Evolutionary conservation across 495 filamentous ascomycete species (phyloP).

Genomic region (Neurospora tetraspora): DNA sequence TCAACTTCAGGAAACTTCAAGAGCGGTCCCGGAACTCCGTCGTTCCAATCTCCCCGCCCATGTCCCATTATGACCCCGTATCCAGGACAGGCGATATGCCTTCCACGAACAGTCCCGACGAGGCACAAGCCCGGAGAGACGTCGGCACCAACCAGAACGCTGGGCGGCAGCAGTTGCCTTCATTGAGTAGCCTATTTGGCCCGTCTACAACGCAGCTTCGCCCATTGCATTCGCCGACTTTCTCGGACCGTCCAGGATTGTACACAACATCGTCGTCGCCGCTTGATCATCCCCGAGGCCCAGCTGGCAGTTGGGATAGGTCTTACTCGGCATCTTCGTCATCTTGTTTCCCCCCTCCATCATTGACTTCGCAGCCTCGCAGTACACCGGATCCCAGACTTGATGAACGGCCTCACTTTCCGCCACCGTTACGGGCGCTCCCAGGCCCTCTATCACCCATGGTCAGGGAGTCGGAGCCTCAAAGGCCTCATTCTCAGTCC

Average conservation of each 20-base stretch:
- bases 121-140: conserved; percentile 25
- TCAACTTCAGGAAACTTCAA: conserved; percentile 27
- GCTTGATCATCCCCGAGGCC: conserved; percentile 29
- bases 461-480: conserved; percentile 24
- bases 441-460: conserved; percentile 32
- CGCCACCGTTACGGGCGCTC: conserved; percentile 30
- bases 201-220: conserved; percentile 25
- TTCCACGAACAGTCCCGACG: conserved; percentile 24
- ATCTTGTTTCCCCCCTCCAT: conserved; percentile 34
- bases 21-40: conserved; percentile 28
- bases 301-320: conserved; percentile 12
- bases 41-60: conserved; percentile 35
- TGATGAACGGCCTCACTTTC: conserved; percentile 29
- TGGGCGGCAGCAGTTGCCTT: conserved; percentile 39
- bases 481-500: conserved; percentile 11
- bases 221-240: conserved; percentile 30
- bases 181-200: conserved; percentile 45
- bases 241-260: conserved; percentile 32
- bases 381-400: conserved; percentile 30
- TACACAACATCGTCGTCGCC: conserved; percentile 29
- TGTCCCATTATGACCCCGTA: conserved; percentile 42
- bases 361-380: conserved; percentile 24
- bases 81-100: conserved; percentile 33
- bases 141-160: conserved; percentile 12
- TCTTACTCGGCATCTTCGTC: conserved; percentile 28